Evolutionary conservation across 805 yeast genomes (phyloP), one percentile per base, ranked within the genome.

Genomic region (Zygotorulaspora sp.): DNA sequence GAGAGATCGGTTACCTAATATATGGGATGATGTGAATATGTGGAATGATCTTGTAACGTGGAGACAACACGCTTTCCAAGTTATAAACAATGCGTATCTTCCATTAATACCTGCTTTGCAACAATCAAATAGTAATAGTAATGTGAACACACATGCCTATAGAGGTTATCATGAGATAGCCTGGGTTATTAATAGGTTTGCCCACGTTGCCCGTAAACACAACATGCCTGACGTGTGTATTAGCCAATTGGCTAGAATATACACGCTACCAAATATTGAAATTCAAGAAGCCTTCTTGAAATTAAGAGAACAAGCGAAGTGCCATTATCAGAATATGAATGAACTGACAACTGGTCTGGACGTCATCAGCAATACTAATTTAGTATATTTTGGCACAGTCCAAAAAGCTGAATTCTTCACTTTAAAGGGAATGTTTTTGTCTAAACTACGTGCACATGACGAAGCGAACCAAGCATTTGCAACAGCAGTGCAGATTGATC

Each of bases 351-450:
- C 97, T 15, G 99, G 98, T 17, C 68, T 92, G 30, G 99, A 92
- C 63, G 98, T 92, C 8, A 92, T 92, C 47, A 83, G 96, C 52
- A 92, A 90, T 65, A 92, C 99, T 6, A 92, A 92, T 52, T 67
- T 92, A 65, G 97, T 88, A 4, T 92, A 88, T 64, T 92, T 92
- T 67, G 96, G 95, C 1, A 86, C 96, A 5, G 96, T 88, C 50
- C 99, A 92, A 61, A 94, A 94, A 64, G 97, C 99, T 1, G 98
- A 92, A 58, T 92, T 92, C 59, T 90, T 92, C 66, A 89, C 98
- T 0, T 70, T 94, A 61, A 92, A 94, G 70, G 99, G 98, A 47
- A 92, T 92, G 96, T 92, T 94, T 56, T 73, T 90, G 52, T 94
- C 95, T 14, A 90, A 88, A 58, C 69, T 92, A 50, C 81, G 86